phyloP scores from a whole-genome alignment of 2,329 filamentous ascomycete species.

The Fusarium poae region DNA sequence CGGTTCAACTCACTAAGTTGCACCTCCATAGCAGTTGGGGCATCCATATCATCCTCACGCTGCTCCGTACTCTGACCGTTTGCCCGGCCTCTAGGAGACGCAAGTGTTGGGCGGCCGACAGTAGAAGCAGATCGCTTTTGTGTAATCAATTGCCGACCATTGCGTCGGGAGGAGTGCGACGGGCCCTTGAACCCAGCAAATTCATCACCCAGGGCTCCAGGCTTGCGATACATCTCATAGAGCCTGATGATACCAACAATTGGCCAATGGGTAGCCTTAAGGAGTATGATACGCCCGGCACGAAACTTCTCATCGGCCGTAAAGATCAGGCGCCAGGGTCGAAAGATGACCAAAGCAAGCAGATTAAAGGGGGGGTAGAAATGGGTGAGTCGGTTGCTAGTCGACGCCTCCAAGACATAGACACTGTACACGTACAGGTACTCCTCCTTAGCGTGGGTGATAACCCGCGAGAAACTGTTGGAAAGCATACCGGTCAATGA shows the following conservation, averaged over 20 bases:
- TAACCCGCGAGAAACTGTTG: constrained; percentile 77
- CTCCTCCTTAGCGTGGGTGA: constrained; percentile 76
- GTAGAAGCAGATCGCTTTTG: constrained; percentile 41
- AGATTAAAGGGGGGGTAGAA: constrained; percentile 82
- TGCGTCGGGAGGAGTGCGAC: constrained; percentile 47
- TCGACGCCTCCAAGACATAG: constrained; percentile 75
- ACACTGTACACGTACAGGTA: constrained; percentile 82
- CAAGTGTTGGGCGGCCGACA: constrained; percentile 31
- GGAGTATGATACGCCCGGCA: constrained; percentile 69
- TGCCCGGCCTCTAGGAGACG: constrained; percentile 36
- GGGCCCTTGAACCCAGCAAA: constrained; percentile 65
- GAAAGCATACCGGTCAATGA: constrained; percentile 83
- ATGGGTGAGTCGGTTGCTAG: constrained; percentile 76
- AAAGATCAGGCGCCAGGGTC: constrained; percentile 78
- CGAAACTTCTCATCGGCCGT: constrained; percentile 74
- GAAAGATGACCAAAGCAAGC: constrained; percentile 76
- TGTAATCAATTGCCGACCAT: constrained; percentile 31
- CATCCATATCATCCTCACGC: constrained; percentile 56
- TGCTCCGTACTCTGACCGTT: constrained; percentile 31
- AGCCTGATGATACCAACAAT: constrained; percentile 76
- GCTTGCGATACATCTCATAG: constrained; percentile 70
- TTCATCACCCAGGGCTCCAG: constrained; percentile 55
- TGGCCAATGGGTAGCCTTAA: constrained; percentile 74
- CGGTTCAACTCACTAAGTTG: constrained; percentile 66
- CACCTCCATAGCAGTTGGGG: constrained; percentile 60